Base-by-base conservation (phyloP, 1,284 basidiomycete genomes). In the Ustilago esculenta region DNA sequence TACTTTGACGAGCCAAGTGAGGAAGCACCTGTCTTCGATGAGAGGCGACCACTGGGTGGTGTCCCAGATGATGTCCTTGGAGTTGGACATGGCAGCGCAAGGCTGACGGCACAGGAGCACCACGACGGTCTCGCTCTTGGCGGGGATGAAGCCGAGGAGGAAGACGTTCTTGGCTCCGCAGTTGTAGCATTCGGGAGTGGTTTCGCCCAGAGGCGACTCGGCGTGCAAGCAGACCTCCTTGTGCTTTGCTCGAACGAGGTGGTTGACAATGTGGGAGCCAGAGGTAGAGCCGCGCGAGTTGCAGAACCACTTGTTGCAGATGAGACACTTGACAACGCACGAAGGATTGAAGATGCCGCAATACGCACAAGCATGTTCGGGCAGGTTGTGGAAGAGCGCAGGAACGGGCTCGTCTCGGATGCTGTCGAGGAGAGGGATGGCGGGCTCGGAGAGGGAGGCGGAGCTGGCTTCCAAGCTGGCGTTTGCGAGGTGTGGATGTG, bases 101-200 rank as follows among this genome's bases (percentile, higher is more conserved):
- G 96, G 96, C 87, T 98, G 95, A 90, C 95, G 90, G 82, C 96
- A 99, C 18, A 99, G 87, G n/a, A 99, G 85, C 21, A 98, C 94
- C 39, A 99, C 96, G 36, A 98, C 95, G 0, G 96, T 97, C 80
- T 98, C 96, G 80, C 92, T 94, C 85, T 98, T 98, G 14, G 96
- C 96, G 3, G 96, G 96, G 75, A 99, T 98, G 82, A 99, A 99
- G 2, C 96, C 96, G 18, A 99, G 88, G 88, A 98, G 92, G 81
- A 99, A 99, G 23, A 97, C 95, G 75, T 99, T 99, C 84, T 98
- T 98, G 85, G 92, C 94, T n/a, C 96, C 96, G 80, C 96, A 99
- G 81, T 95, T 94, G 86, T 98, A 99, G 83, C 81, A 85, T 83
- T 99, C 96, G 0, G 96, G 96, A 0, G 92, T 91, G 0, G 95